These are phyloP conservation scores for Psilocybe cubensis DNA, from an alignment of 768 basidiomycete genomes.

Conservation along the genomic window DNA sequence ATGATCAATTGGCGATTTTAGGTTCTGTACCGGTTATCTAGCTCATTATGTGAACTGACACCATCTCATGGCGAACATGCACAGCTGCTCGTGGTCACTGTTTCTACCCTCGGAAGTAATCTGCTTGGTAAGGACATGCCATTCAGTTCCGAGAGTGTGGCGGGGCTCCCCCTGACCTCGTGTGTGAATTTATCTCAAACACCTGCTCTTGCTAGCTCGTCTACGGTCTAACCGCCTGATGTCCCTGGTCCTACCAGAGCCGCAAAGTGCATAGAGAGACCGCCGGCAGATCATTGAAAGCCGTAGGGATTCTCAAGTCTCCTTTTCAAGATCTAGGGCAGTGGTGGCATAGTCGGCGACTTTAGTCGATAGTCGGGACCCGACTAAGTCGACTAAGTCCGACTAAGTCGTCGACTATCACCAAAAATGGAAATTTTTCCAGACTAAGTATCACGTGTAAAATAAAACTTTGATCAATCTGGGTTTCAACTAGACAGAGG, in stretches of 20 bases:
- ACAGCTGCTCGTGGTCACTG: background rate
- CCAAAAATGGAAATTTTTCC: too few relatives aligned
- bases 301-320: background rate
- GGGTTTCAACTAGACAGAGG: too few relatives aligned
- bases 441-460: too few relatives aligned
- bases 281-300: constrained; percentile 3
- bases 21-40: background rate
- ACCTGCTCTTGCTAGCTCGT: background rate
- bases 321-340: background rate
- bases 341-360: too few relatives aligned
- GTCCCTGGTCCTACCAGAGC: constrained; percentile 7
- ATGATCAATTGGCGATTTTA: background rate
- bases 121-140: background rate
- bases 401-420: too few relatives aligned
- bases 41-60: background rate
- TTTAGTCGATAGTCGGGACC: too few relatives aligned
- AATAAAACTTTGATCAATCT: too few relatives aligned
- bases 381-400: too few relatives aligned
- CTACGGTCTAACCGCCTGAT: background rate
- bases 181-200: background rate
- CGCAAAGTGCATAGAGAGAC: background rate
- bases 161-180: background rate
- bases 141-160: background rate
- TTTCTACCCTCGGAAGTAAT: background rate
- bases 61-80: background rate